Conservation (phyloP, 805 yeast genomes). For the Starmerella geochares region DNA sequence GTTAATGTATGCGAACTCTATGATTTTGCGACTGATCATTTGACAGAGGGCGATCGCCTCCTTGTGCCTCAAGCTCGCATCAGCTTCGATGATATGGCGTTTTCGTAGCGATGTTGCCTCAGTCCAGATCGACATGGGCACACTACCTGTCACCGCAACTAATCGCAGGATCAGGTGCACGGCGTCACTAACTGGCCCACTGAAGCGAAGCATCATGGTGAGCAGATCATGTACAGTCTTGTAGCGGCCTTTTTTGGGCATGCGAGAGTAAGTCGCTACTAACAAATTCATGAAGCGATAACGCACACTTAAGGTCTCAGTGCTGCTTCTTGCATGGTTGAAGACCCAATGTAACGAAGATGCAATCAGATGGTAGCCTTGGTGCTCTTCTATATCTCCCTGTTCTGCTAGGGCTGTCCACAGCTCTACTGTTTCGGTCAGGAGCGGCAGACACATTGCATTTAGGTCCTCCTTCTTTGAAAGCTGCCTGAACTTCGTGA, state of each 20-base stretch:
- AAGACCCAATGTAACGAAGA: conserved; percentile 13
- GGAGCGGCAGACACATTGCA: background rate
- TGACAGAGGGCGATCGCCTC: conserved; percentile 7
- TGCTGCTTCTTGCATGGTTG: background rate
- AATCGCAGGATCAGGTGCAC: conserved; percentile 9
- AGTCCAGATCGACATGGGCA: conserved; percentile 6
- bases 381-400: conserved; percentile 10
- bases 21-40: conserved; percentile 15
- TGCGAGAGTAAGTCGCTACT: background rate
- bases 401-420: conserved; percentile 6
- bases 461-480: background rate
- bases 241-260: conserved; percentile 3
- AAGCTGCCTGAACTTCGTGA: conserved; percentile 1
- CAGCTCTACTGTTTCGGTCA: background rate
- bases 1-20: conserved; percentile 7
- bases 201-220: conserved; percentile 1
- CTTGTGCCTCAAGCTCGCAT: background rate
- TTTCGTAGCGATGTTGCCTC: conserved; percentile 9
- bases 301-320: background rate
- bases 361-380: conserved; percentile 3
- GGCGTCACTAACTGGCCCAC: background rate
- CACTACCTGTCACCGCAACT: conserved; percentile 13
- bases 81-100: conserved; percentile 7
- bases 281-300: background rate
- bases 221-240: conserved; percentile 10